A percentile compares a stretch with the other conserved stretches of the same genome.
Evolutionary conservation across 441 rosid species (phyloP).

Genomic region (Sinapis alba): DNA sequence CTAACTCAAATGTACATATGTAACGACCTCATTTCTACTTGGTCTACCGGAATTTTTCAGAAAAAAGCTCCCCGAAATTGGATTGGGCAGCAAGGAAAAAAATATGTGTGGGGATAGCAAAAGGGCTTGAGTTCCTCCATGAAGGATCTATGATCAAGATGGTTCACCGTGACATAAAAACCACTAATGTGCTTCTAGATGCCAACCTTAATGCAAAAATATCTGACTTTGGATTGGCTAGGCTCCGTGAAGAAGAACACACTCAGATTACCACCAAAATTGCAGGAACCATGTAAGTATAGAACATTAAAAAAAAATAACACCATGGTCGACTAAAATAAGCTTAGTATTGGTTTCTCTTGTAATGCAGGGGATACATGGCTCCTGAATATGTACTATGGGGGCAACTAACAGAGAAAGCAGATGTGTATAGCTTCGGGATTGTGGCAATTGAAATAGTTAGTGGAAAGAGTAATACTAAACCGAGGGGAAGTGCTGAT

Average conservation of each 20-base stretch:
- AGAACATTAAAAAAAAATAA: background rate
- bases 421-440: background rate
- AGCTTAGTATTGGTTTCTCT: background rate
- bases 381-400: background rate
- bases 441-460: background rate
- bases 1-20: background rate
- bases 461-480: background rate
- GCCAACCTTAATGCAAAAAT: background rate
- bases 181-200: background rate
- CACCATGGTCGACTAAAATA: background rate
- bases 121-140: background rate
- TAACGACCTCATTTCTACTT: background rate
- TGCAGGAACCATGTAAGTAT: slow-evolving; percentile 1
- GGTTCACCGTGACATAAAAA: slow-evolving; percentile 1
- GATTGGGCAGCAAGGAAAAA: slow-evolving; percentile 1
- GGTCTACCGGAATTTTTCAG: background rate
- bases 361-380: background rate
- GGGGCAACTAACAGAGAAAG: background rate
- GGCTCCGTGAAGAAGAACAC: slow-evolving; percentile 1
- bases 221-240: background rate
- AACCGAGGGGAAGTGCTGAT: background rate
- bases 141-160: background rate
- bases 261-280: background rate
- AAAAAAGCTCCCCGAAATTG: background rate
- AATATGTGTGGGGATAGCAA: background rate